These are phyloP conservation scores for Coriaria nepalensis DNA, from an alignment of 306 rosid species.

Conservation along the genomic window DNA sequence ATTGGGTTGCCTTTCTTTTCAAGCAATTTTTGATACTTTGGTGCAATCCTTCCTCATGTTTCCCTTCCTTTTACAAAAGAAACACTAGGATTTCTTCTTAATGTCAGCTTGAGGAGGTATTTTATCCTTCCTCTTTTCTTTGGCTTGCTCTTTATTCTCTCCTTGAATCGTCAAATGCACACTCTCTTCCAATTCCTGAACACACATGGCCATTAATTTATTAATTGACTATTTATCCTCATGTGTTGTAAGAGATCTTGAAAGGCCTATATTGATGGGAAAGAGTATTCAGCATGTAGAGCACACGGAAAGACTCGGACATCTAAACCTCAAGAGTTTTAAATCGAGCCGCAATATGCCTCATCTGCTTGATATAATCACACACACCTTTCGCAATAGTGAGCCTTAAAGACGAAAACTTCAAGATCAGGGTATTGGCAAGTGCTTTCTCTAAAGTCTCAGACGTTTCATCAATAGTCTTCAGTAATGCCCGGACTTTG, in stretches of 20 bases:
- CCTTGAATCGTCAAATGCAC: not conserved
- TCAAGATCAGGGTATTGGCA: not conserved
- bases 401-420: not conserved
- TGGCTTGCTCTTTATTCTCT: not conserved
- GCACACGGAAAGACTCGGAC: not conserved
- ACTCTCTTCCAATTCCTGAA: constrained; percentile 1
- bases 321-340: constrained; percentile 6
- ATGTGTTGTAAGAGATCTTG: constrained; percentile 7
- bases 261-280: not conserved
- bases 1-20: not conserved
- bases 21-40: constrained; percentile 1
- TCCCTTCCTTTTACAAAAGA: constrained; percentile 6
- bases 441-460: not conserved
- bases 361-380: constrained; percentile 6
- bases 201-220: constrained; percentile 3
- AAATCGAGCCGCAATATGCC: not conserved
- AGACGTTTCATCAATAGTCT: constrained; percentile 4
- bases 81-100: not conserved
- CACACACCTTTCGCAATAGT: not conserved
- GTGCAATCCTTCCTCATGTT: constrained; percentile 1
- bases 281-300: not conserved
- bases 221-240: constrained; percentile 4
- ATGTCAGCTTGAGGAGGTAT: not conserved
- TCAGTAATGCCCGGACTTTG: not conserved
- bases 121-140: not conserved